Percentiles rank a stretch among this genome's conserved stretches.
Conservation (phyloP, 345 rosid species). For the Ceriops tagal region DNA sequence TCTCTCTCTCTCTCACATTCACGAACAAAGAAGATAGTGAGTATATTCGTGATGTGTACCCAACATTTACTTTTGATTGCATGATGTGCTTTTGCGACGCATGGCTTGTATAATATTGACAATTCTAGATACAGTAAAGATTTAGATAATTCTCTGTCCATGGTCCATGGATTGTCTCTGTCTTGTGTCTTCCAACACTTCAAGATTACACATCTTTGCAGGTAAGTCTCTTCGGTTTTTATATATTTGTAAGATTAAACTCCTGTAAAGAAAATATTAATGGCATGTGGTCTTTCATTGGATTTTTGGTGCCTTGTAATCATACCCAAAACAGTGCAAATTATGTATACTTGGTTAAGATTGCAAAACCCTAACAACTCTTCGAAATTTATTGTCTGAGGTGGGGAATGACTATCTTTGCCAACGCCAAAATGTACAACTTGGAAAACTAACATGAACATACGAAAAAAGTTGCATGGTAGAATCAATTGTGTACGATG, state of each 20-base stretch:
- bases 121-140: not conserved
- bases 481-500: slow-evolving; percentile 61
- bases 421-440: not conserved
- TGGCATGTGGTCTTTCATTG: too few species aligned
- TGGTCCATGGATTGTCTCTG: slow-evolving; percentile 3
- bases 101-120: not conserved
- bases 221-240: not conserved
- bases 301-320: too few species aligned
- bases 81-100: slow-evolving; percentile 14
- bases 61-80: slow-evolving; percentile 1
- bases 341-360: too few species aligned
- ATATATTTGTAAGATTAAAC: not conserved
- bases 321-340: too few species aligned
- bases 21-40: not conserved
- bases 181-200: slow-evolving; percentile 1
- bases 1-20: not conserved
- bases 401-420: not conserved
- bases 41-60: slow-evolving; percentile 29
- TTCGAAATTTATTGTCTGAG: not conserved
- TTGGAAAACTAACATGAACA: not conserved
- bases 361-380: not conserved
- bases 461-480: slow-evolving; percentile 9
- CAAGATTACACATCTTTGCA: not conserved
- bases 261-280: too few species aligned
- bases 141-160: not conserved